These are phyloP conservation scores for Phaeosphaeriaceae sp. DNA, from an alignment of 2,329 filamentous ascomycete genomes.

Conservation along the genomic window DNA sequence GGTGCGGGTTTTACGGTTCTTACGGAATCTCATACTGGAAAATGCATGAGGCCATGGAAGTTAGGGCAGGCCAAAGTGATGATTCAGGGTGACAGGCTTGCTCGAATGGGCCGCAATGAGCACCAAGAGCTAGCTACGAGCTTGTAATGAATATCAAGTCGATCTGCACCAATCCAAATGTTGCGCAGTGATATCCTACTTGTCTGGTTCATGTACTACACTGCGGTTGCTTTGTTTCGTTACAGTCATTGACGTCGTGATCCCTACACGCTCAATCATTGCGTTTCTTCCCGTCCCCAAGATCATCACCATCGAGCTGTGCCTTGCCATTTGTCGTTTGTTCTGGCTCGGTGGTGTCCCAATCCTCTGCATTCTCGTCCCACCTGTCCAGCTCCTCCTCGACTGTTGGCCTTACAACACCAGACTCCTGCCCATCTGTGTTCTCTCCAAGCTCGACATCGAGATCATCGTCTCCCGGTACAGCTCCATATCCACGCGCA, in stretches of 20 bases:
- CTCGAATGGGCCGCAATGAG: conserved; percentile 34
- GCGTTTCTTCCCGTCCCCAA: conserved; percentile 51
- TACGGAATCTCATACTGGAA: conserved; percentile 44
- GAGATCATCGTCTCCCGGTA: conserved; percentile 66
- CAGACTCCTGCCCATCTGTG: conserved; percentile 66
- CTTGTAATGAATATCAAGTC: conserved; percentile 47
- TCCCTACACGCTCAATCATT: conserved; percentile 43
- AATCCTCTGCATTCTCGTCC: conserved; percentile 83
- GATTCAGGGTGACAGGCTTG: conserved; percentile 41
- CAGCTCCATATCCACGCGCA: conserved; percentile 73
- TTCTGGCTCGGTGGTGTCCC: conserved; percentile 65
- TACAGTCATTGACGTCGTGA: conserved; percentile 19
- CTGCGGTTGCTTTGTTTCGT: neutral
- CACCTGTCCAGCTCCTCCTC: conserved; percentile 91
- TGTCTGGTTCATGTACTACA: neutral
- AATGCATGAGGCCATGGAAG: conserved; percentile 45
- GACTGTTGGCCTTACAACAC: conserved; percentile 61
- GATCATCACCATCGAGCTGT: conserved; percentile 33
- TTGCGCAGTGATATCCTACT: conserved; percentile 6
- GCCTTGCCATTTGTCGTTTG: conserved; percentile 32
- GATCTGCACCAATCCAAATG: conserved; percentile 30
- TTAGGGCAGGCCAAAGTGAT: conserved; percentile 38
- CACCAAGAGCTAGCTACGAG: conserved; percentile 43
- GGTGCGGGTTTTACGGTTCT: conserved; percentile 44
- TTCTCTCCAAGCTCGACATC: conserved; percentile 79